Evolutionary conservation across 2,329 filamentous ascomycete species (phyloP).

Genomic region (Xylogone sp.): DNA sequence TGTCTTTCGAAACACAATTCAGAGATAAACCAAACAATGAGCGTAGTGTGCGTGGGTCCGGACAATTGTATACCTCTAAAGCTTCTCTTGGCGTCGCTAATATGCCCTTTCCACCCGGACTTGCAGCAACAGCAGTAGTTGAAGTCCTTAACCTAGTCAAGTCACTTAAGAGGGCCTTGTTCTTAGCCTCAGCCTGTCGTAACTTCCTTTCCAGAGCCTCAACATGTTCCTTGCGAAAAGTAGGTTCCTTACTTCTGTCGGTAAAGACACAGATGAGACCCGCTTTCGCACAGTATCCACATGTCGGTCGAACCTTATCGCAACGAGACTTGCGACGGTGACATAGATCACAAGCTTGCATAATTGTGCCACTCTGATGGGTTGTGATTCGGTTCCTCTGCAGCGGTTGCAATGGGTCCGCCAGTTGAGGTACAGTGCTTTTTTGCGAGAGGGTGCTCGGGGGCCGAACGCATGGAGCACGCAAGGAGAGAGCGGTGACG

Average conservation of each 20-base stretch:
- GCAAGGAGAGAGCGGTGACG: too few relatives aligned
- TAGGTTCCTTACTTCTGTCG: conserved; percentile 24
- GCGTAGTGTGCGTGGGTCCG: too few relatives aligned
- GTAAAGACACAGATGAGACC: conserved; percentile 32
- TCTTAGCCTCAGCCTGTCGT: conserved; percentile 28
- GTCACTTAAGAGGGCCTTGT: conserved; percentile 18
- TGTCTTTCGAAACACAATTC: too few relatives aligned
- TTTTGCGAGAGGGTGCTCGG: too few relatives aligned
- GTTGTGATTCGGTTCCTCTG: background rate
- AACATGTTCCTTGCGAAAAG: conserved; percentile 23
- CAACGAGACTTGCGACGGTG: conserved; percentile 38
- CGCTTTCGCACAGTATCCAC: conserved; percentile 32
- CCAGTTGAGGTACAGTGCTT: too few relatives aligned
- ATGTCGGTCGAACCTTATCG: conserved; percentile 33
- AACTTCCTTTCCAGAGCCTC: conserved; percentile 33
- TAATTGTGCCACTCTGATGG: background rate
- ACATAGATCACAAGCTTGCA: conserved; percentile 34
- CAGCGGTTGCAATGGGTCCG: too few relatives aligned
- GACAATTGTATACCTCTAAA: background rate
- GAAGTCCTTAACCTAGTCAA: conserved; percentile 6
- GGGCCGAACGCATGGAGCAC: too few relatives aligned
- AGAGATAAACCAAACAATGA: too few relatives aligned
- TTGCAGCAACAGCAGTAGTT: background rate
- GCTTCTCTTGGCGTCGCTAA: background rate
- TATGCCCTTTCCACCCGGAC: background rate